phyloP scores from a whole-genome alignment of 1,284 basidiomycete genomes.

The Ceraceosorus guamensis region DNA sequence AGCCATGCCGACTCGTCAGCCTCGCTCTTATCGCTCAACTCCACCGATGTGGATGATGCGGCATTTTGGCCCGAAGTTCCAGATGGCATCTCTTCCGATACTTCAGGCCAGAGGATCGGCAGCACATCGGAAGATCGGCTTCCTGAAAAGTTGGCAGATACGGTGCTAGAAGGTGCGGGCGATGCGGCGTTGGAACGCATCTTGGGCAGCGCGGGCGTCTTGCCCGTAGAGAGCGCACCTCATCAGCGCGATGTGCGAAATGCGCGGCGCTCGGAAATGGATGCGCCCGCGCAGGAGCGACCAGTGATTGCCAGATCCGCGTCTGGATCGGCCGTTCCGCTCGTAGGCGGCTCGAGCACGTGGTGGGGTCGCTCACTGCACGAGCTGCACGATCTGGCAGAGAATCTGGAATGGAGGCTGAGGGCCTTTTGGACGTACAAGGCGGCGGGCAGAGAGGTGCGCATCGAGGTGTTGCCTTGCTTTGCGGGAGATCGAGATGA shows the following conservation, averaged over 20 bases:
- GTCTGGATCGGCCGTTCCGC: not conserved
- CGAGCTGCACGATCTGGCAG: constrained; percentile 25
- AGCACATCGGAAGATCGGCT: constrained; percentile 10
- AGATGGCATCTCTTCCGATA: constrained; percentile 1
- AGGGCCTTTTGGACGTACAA: constrained; percentile 37
- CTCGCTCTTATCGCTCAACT: not conserved
- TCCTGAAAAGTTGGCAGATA: constrained; percentile 16
- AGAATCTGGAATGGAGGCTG: constrained; percentile 24
- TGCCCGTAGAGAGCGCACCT: constrained; percentile 21
- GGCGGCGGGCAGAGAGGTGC: constrained; percentile 19
- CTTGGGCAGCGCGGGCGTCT: constrained; percentile 24
- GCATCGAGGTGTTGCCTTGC: constrained; percentile 27
- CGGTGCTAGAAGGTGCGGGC: constrained; percentile 20
- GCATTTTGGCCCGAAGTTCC: constrained; percentile 7
- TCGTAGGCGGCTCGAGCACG: constrained; percentile 18
- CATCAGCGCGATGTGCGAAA: not conserved
- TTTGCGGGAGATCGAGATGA: constrained; percentile 10
- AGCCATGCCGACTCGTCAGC: not conserved
- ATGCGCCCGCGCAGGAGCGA: too few species aligned
- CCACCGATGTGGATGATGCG: constrained; percentile 8
- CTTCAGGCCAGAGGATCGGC: not conserved
- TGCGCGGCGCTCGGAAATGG: too few species aligned
- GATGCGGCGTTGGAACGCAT: constrained; percentile 25
- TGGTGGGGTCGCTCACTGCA: constrained; percentile 28
- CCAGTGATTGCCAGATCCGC: too few species aligned